Conservation (phyloP, 1,284 basidiomycete genomes). For the Rhodotorula sp. region DNA sequence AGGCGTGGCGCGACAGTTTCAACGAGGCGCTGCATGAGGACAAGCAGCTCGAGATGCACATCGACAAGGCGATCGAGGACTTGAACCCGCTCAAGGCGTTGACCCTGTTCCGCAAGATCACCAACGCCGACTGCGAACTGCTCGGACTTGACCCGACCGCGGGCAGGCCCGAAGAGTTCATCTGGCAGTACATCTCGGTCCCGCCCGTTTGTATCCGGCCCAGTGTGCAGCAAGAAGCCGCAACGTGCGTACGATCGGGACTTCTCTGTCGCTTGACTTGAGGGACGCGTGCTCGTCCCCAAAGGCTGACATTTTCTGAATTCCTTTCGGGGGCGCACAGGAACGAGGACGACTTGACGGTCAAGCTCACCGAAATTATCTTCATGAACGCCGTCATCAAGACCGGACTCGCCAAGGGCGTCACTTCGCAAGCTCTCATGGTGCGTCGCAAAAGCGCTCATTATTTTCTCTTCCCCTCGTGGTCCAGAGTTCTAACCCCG, state of each 20-base stretch:
- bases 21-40: slow-evolving; percentile 77
- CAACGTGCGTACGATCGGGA: slow-evolving; percentile 53
- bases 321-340: slow-evolving; percentile 51
- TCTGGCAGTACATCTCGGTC: slow-evolving; percentile 99
- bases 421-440: slow-evolving; percentile 86
- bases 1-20: slow-evolving; percentile 84
- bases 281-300: too few relatives aligned
- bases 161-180: slow-evolving; percentile 93
- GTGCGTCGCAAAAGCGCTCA: slow-evolving; percentile 52
- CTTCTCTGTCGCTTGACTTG: too few relatives aligned
- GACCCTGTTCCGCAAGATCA: slow-evolving; percentile 89
- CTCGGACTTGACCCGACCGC: slow-evolving; percentile 84
- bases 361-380: slow-evolving; percentile 96
- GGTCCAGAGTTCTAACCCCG: too few relatives aligned
- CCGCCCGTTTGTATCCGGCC: slow-evolving; percentile 97
- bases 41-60: slow-evolving; percentile 79
- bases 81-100: slow-evolving; percentile 92
- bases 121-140: slow-evolving; percentile 95
- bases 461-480: too few relatives aligned
- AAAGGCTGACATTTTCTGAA: not conserved
- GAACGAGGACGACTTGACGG: slow-evolving; percentile 97
- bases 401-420: slow-evolving; percentile 81
- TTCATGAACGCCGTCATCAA: slow-evolving; percentile 93
- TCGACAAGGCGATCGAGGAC: slow-evolving; percentile 91
- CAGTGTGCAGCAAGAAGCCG: slow-evolving; percentile 94